Conservation (phyloP, 78 protist genomes). For the Speleostelium caveatum region DNA sequence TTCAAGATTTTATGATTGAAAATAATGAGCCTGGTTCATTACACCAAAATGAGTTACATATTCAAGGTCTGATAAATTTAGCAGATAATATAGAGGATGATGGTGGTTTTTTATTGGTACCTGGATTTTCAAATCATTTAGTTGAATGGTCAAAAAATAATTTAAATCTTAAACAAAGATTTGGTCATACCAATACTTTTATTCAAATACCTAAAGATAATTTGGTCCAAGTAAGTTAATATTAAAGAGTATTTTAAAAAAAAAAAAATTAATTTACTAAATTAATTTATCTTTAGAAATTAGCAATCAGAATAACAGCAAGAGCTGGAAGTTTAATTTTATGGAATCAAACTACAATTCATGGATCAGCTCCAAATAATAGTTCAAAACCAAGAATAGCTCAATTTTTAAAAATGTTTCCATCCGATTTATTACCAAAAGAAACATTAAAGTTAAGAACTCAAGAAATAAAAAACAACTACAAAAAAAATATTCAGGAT, state of each 20-base stretch:
- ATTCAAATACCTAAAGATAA: no score
- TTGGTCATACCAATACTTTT: slow-evolving; percentile 2
- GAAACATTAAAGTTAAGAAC: slow-evolving; percentile 10
- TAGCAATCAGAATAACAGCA: slow-evolving; percentile 53
- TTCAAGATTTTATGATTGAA: slow-evolving; percentile 38
- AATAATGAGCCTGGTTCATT: slow-evolving; percentile 50
- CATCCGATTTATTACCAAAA: slow-evolving; percentile 3
- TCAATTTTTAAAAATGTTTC: slow-evolving; percentile 56
- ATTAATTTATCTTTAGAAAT: no score
- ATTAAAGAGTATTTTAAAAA: no score
- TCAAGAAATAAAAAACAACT: slow-evolving; percentile 12
- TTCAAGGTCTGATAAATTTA: slow-evolving; percentile 60
- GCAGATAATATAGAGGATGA: slow-evolving; percentile 58
- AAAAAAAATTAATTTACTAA: no score
- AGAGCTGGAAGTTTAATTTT: slow-evolving; percentile 47
- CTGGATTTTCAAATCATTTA: slow-evolving; percentile 64
- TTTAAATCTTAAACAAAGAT: background rate
- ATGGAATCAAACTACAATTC: slow-evolving; percentile 27
- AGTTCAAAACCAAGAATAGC: slow-evolving; percentile 21
- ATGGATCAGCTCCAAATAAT: slow-evolving; percentile 49
- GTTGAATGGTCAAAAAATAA: slow-evolving; percentile 59
- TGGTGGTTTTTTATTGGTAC: slow-evolving; percentile 78
- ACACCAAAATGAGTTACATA: slow-evolving; percentile 27
- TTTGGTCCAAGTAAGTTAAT: no score
- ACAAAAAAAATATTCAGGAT: background rate